Evolutionary conservation across 441 rosid genomes (phyloP), one percentile per base, ranked within the genome.

Genomic region (Melastoma candidum): DNA sequence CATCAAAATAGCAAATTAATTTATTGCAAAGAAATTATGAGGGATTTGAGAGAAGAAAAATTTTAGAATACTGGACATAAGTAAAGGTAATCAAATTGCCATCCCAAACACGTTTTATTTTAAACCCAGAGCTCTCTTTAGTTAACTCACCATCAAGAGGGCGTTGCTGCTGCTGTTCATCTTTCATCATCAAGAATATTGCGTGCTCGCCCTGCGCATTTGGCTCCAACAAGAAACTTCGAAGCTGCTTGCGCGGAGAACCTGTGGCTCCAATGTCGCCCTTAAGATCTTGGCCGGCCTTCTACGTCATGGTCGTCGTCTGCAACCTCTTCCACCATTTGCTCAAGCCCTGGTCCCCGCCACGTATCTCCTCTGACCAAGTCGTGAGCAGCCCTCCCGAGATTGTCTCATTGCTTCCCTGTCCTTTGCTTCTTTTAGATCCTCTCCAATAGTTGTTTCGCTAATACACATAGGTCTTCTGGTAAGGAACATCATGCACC

Each of bases 321-420:
- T 76, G 88, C 59, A 73, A 82, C 70, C 59, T 81, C 53, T 72
- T 74, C 8, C 95, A 93, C 74, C 90, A 73, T 46, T 43, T 80
- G 36, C 66, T 88, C 48, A 77, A 71, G 79, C 93, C 88, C 50
- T 46, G 82, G 4, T 69, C 88, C 41, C 97, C 86, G 49, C 90
- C 97, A 27, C 85, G 83, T 48, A 81, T 93, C 36, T 71, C 87
- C 63, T 82, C 97, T 8, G 98, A 93, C 58, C 76, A 82, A 48
- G 46, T 77, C 4, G 97, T 86, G 73, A 17, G 22, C 22, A 17
- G 22, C 22, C 22, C 22, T 12, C 9, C 12, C 29, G 2, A 39
- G 22, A 17, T 17, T 17, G 22, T 17, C 22, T 17, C 22, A 17
- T 17, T 17, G 22, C 22, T 17, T 17, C 22, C 22, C 22, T 17